Percentiles rank a stretch among this genome's conserved stretches.
Conservation (phyloP, 2,329 filamentous ascomycete species). For the Colletotrichum truncatum region DNA sequence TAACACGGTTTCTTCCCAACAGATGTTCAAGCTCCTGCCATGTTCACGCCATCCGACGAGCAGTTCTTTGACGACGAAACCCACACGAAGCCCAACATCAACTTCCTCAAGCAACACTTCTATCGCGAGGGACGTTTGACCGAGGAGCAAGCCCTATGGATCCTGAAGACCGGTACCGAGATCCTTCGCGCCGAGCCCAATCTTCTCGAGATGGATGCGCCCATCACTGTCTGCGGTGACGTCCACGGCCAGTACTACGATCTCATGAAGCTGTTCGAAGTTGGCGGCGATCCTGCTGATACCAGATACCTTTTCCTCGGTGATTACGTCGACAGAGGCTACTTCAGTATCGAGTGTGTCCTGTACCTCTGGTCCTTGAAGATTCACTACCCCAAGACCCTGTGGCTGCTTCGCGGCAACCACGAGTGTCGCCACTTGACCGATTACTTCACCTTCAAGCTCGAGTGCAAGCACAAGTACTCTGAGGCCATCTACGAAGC, state of each 20-base stretch:
- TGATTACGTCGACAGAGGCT: constrained; percentile 97
- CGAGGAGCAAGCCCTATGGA: constrained; percentile 97
- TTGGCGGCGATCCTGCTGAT: constrained; percentile 95
- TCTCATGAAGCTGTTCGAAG: constrained; percentile 99
- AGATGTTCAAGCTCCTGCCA: constrained; percentile 98
- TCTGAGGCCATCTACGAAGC: constrained; percentile 96
- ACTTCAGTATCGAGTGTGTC: constrained; percentile 99
- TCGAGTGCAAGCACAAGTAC: constrained; percentile 99
- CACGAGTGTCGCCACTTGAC: constrained; percentile 99
- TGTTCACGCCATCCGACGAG: constrained; percentile 90
- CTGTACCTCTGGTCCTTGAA: constrained; percentile 98
- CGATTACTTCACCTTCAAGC: constrained; percentile 99
- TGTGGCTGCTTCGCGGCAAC: constrained; percentile 97
- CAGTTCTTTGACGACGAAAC: constrained; percentile 93
- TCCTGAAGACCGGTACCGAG: constrained; percentile 88
- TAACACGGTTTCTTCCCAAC: constrained; percentile 36
- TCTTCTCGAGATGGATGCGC: constrained; percentile 98
- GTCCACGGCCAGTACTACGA: constrained; percentile 99
- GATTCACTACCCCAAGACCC: constrained; percentile 97
- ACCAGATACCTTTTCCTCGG: constrained; percentile 97
- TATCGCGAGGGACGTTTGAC: constrained; percentile 97
- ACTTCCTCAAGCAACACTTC: constrained; percentile 97
- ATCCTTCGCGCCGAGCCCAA: constrained; percentile 91
- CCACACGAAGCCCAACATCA: constrained; percentile 87
- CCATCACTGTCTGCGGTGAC: constrained; percentile 98